phyloP scores from a whole-genome alignment of 148 eudicot genomes.

The Rhododendron mucronatum region DNA sequence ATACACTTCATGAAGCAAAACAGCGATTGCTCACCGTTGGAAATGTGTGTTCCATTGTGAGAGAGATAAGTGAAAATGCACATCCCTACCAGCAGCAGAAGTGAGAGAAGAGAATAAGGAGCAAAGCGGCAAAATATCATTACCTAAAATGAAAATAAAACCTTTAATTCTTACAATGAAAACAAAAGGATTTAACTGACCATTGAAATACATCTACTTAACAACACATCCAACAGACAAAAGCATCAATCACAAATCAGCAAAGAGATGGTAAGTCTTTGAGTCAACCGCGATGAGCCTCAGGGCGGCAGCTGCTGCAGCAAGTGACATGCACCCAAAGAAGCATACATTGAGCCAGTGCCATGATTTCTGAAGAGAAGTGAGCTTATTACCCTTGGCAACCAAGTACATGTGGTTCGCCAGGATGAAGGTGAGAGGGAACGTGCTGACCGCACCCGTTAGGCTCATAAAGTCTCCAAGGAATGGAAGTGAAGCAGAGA shows the following conservation, averaged over 20 bases:
- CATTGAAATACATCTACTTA: background rate
- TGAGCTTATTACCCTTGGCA: slow-evolving; percentile 58
- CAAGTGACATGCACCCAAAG: slow-evolving; percentile 56
- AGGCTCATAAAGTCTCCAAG: slow-evolving; percentile 96
- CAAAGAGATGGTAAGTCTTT: slow-evolving; percentile 62
- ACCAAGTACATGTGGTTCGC: slow-evolving; percentile 91
- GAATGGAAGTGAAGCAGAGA: slow-evolving; percentile 80
- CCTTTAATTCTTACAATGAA: background rate
- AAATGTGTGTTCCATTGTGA: background rate
- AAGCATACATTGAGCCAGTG: slow-evolving; percentile 79
- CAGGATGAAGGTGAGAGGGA: slow-evolving; percentile 86
- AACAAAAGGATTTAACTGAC: background rate
- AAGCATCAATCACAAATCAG: slow-evolving; percentile 28
- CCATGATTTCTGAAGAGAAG: slow-evolving; percentile 54
- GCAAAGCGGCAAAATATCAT: background rate
- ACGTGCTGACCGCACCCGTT: slow-evolving; percentile 86
- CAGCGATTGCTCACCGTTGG: background rate
- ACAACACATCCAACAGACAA: background rate
- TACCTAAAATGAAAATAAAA: background rate
- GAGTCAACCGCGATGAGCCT: slow-evolving; percentile 72
- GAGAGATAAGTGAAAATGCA: background rate
- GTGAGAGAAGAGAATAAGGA: background rate
- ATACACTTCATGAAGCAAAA: background rate
- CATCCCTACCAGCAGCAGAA: background rate
- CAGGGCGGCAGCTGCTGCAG: slow-evolving; percentile 64